A percentile compares a stretch with the other conserved stretches of the same genome.
Evolutionary conservation across 1,284 basidiomycete species (phyloP).

Genomic region (Mycosarcoma maydis): DNA sequence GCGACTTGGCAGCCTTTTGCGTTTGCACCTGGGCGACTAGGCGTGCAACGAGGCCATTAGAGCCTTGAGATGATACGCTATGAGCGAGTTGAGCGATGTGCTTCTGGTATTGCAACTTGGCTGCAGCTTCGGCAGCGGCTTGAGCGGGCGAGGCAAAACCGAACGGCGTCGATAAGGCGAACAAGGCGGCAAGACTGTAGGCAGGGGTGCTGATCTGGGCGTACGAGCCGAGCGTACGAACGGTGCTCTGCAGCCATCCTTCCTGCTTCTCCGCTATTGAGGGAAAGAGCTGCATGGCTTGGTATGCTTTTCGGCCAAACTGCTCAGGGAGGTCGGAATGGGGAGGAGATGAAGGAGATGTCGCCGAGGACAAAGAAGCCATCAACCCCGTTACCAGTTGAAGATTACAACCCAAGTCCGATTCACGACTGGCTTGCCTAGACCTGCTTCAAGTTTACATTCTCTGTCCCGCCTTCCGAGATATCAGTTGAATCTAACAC

Average conservation of each 20-base stretch:
- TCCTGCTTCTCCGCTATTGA: background rate
- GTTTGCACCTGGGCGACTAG: slow-evolving; percentile 30
- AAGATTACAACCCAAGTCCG: too few species aligned
- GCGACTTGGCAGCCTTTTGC: slow-evolving; percentile 8
- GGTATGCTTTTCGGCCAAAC: too few species aligned
- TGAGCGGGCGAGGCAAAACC: slow-evolving; percentile 47
- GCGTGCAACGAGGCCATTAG: slow-evolving; percentile 25
- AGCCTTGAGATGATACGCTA: slow-evolving; percentile 5
- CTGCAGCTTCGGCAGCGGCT: slow-evolving; percentile 39
- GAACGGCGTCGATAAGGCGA: slow-evolving; percentile 51
- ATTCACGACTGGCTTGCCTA: too few species aligned
- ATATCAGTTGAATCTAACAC: too few species aligned
- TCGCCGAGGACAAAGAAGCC: too few species aligned
- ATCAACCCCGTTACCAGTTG: too few species aligned
- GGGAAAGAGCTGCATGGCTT: background rate
- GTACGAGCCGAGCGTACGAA: slow-evolving; percentile 29
- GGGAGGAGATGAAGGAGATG: too few species aligned
- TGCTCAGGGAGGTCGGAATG: too few species aligned
- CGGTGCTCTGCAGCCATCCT: slow-evolving; percentile 25
- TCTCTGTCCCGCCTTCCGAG: too few species aligned
- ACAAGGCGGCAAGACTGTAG: slow-evolving; percentile 45
- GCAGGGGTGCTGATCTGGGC: slow-evolving; percentile 40
- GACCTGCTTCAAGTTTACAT: too few species aligned
- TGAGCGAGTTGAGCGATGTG: slow-evolving; percentile 15
- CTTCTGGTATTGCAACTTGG: slow-evolving; percentile 27